Conservation (phyloP, 306 rosid species). For the Erythrophleum fordii region DNA sequence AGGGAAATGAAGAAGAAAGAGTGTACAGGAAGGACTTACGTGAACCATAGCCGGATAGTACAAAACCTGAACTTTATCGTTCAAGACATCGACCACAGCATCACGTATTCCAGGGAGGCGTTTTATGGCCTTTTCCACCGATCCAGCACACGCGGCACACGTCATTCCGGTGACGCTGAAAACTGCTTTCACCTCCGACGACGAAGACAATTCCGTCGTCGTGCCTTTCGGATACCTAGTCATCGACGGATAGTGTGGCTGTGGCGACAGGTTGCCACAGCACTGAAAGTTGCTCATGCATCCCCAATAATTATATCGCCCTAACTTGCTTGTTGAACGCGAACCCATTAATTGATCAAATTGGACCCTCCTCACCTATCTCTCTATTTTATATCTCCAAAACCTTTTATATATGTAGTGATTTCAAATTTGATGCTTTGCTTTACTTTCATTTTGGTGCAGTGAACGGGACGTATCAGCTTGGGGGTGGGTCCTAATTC, state of each 20-base stretch:
- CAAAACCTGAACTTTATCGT: slow-evolving; percentile 61
- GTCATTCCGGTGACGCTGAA: slow-evolving; percentile 72
- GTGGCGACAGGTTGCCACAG: slow-evolving; percentile 42
- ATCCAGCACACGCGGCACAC: slow-evolving; percentile 80
- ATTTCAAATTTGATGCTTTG: neutral
- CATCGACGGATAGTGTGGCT: slow-evolving; percentile 71
- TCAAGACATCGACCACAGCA: slow-evolving; percentile 74
- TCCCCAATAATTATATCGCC: neutral
- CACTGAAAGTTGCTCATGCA: neutral
- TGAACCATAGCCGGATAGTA: slow-evolving; percentile 53
- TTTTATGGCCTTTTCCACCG: slow-evolving; percentile 74
- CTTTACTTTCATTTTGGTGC: too few relatives aligned
- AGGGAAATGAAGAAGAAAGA: neutral
- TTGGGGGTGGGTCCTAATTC: too few relatives aligned
- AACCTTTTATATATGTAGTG: neutral
- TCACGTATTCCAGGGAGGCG: slow-evolving; percentile 74
- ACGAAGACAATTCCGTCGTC: neutral
- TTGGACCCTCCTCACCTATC: too few relatives aligned
- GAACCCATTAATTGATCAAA: neutral
- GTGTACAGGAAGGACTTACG: slow-evolving; percentile 44
- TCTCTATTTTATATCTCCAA: neutral
- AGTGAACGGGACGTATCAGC: too few relatives aligned
- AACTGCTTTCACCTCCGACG: slow-evolving; percentile 52
- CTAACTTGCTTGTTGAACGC: neutral
- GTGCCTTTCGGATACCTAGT: slow-evolving; percentile 50